phyloP scores from a whole-genome alignment of 2,329 filamentous ascomycete genomes.

The Neurospora sp. region DNA sequence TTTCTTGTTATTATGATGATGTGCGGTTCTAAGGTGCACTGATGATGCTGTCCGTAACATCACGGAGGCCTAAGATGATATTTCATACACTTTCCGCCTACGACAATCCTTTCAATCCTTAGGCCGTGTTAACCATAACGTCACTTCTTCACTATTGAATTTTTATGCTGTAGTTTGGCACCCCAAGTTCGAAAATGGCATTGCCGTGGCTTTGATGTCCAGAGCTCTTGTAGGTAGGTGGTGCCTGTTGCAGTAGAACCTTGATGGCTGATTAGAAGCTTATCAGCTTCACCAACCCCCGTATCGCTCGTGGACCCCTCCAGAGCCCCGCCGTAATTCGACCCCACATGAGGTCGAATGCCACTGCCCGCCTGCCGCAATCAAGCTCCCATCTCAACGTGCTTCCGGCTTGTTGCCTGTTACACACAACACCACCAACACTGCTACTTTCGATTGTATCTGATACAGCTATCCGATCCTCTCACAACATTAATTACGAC shows the following conservation, averaged over 20 bases:
- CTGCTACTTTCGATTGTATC: background rate
- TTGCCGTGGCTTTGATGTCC: background rate
- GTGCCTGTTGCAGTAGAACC: background rate
- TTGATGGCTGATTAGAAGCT: background rate
- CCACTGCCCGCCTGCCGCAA: background rate
- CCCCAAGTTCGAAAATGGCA: background rate
- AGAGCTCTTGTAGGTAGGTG: background rate
- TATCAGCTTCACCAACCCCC: background rate
- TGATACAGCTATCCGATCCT: background rate
- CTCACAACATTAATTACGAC: background rate
- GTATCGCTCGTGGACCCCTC: background rate
- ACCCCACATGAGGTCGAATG: background rate
- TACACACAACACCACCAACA: background rate
- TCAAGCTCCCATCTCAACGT: background rate
- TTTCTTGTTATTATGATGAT: background rate
- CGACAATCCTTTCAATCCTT: background rate
- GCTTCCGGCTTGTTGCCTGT: background rate
- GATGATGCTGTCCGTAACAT: background rate
- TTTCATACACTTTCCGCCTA: background rate
- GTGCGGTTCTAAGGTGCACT: background rate
- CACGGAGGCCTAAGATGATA: background rate
- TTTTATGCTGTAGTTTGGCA: background rate
- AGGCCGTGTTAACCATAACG: background rate
- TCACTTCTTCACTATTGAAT: background rate
- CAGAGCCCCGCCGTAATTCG: background rate